These are phyloP conservation scores for Kwoniella europaea DNA, from an alignment of 768 basidiomycete genomes.

Conservation along the genomic window DNA sequence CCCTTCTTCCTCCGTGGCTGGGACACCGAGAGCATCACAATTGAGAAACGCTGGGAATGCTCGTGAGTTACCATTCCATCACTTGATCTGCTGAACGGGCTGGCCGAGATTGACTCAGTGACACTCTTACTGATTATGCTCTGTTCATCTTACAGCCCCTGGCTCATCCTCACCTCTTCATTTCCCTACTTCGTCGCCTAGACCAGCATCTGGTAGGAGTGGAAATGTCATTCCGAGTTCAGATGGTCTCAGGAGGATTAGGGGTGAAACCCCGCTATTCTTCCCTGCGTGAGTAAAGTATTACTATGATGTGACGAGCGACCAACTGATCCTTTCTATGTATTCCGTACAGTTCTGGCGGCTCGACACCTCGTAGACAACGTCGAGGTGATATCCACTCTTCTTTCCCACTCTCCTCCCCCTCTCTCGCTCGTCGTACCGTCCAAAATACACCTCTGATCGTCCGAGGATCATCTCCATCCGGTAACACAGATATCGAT, in stretches of 20 bases:
- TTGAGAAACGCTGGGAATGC: constrained; percentile 25
- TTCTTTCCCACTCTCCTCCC: constrained; percentile 67
- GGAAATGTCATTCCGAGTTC: constrained; percentile 13
- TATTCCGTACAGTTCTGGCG: constrained; percentile 50
- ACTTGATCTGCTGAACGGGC: not conserved
- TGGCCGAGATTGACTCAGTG: not conserved
- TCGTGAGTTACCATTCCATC: constrained; percentile 24
- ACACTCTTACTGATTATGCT: not conserved
- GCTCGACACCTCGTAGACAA: constrained; percentile 70
- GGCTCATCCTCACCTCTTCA: constrained; percentile 45
- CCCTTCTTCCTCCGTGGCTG: constrained; percentile 56
- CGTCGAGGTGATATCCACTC: constrained; percentile 91
- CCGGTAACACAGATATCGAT: constrained; percentile 21
- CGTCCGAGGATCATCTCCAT: constrained; percentile 55
- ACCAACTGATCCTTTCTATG: constrained; percentile 9
- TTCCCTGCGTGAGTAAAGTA: constrained; percentile 58
- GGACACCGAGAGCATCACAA: constrained; percentile 45
- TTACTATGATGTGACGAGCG: not conserved
- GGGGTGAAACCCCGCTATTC: constrained; percentile 59
- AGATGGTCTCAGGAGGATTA: constrained; percentile 20
- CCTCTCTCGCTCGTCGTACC: constrained; percentile 59
- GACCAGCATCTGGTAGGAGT: constrained; percentile 15
- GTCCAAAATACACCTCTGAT: constrained; percentile 63
- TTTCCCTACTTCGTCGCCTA: constrained; percentile 45
- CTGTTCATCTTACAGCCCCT: constrained; percentile 15